Evolutionary conservation across 305 asterid genomes (phyloP).

Genomic region (Fraxinus nigra): DNA sequence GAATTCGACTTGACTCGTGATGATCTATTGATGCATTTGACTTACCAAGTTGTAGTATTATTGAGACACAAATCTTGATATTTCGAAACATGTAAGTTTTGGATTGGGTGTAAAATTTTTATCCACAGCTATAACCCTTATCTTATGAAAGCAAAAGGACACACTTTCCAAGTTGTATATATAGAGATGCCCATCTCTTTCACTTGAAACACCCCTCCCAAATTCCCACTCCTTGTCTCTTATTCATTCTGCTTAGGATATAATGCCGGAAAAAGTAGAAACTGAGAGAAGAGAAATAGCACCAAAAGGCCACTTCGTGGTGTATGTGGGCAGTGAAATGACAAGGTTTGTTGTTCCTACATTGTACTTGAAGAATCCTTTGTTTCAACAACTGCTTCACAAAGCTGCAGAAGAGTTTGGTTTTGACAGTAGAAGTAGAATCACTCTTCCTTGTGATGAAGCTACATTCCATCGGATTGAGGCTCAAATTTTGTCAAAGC

Average conservation of each 20-base stretch:
- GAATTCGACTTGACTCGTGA: background rate
- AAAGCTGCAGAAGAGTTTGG: constrained; percentile 71
- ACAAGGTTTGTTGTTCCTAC: constrained; percentile 61
- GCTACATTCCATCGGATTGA: constrained; percentile 38
- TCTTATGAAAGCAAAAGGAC: constrained; percentile 24
- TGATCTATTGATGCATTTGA: background rate
- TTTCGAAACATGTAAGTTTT: background rate
- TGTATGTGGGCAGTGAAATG: constrained; percentile 64
- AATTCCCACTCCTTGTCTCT: background rate
- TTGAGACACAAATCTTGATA: background rate
- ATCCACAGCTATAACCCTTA: background rate
- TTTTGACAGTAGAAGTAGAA: constrained; percentile 31
- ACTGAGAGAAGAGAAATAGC: constrained; percentile 34
- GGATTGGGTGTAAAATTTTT: background rate
- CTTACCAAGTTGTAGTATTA: background rate
- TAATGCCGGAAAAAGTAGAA: constrained; percentile 34
- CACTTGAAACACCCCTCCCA: constrained; percentile 18
- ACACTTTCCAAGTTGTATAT: constrained; percentile 35
- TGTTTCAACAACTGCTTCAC: constrained; percentile 51
- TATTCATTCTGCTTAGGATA: background rate
- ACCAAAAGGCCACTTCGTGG: constrained; percentile 81
- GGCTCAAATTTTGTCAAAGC: constrained; percentile 14
- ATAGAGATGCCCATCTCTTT: too few species aligned
- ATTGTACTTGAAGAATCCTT: constrained; percentile 44
- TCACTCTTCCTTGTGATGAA: constrained; percentile 63